These are phyloP conservation scores for Medicago truncatula DNA, from an alignment of 306 rosid genomes.

Conservation along the genomic window MtrunA17r5.0-ANR NC_053043.1:17582501-17583000, in stretches of 20 bases:
- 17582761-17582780: slow-evolving; percentile 63
- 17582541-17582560: no score
- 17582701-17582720: no score
- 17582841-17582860: slow-evolving; percentile 54
- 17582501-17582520: no score
- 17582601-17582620: no score
- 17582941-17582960: slow-evolving; percentile 21
- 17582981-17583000: background rate
- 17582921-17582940: slow-evolving; percentile 47
- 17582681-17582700: no score
- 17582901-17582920: slow-evolving; percentile 75
- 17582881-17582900: slow-evolving; percentile 80
- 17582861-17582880: slow-evolving; percentile 58
- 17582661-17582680: no score
- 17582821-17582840: slow-evolving; percentile 66
- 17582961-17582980: background rate
- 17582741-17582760: slow-evolving; percentile 51
- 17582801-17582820: slow-evolving; percentile 51
- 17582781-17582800: slow-evolving; percentile 58
- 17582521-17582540: no score
- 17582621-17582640: no score
- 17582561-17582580: no score
- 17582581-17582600: no score
- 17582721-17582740: no score
- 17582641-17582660: no score